A percentile compares a stretch with the other conserved stretches of the same genome.
These are phyloP conservation scores for Balakata baccata DNA, from an alignment of 345 rosid species.

Conservation along the genomic window DNA sequence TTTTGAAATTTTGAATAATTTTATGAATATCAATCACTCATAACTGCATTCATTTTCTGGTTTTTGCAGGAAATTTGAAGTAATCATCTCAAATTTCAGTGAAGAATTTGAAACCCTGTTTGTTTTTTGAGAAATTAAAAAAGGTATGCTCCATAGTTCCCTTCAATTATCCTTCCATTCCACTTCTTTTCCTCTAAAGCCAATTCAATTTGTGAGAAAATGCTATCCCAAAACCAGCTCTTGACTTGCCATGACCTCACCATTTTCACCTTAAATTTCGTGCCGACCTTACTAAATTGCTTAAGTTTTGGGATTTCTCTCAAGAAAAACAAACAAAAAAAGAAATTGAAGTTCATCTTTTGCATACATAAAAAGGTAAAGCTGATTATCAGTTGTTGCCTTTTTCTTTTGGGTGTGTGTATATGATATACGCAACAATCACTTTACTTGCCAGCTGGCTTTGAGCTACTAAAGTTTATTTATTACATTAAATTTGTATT, in stretches of 20 bases:
- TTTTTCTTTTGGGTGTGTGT: neutral
- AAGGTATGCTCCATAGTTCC: constrained; percentile 9
- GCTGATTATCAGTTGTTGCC: neutral
- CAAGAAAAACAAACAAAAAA: neutral
- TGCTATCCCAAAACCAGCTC: too few species aligned
- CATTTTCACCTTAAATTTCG: neutral
- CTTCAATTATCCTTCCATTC: neutral
- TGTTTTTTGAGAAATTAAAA: constrained; percentile 6
- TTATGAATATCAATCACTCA: neutral
- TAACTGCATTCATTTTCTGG: neutral
- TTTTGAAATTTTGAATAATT: neutral
- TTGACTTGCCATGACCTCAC: too few species aligned
- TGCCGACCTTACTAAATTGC: neutral
- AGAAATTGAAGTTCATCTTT: constrained; percentile 1
- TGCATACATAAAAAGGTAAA: constrained; percentile 2
- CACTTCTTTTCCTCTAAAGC: neutral
- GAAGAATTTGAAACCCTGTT: neutral
- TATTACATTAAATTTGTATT: neutral
- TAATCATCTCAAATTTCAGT: neutral
- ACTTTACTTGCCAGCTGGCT: constrained; percentile 7
- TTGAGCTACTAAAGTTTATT: neutral
- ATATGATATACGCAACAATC: neutral
- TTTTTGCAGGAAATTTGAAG: constrained; percentile 16
- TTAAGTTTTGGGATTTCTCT: neutral
- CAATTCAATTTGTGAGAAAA: too few species aligned